phyloP scores from a whole-genome alignment of 345 rosid genomes.

The Syzygium jambos region DNA sequence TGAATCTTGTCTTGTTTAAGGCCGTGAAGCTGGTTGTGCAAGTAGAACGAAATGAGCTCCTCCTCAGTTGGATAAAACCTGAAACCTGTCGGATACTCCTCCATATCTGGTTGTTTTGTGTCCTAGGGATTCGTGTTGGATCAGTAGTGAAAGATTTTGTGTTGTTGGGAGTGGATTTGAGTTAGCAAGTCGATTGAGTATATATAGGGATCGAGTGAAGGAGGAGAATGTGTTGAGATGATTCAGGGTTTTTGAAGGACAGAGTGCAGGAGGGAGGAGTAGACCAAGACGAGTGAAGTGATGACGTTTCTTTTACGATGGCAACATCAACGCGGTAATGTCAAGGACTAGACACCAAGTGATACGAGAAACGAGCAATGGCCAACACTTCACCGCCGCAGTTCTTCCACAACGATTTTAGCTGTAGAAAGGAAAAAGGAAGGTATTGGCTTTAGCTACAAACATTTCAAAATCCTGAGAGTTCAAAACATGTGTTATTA shows the following conservation, averaged over 20 bases:
- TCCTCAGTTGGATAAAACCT: neutral
- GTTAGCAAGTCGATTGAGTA: neutral
- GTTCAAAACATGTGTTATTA: neutral
- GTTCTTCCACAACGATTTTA: neutral
- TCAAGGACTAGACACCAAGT: neutral
- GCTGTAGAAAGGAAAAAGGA: too few relatives aligned
- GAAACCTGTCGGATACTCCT: neutral
- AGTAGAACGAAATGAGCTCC: neutral
- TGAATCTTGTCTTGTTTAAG: neutral
- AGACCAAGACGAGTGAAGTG: neutral
- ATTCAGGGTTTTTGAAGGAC: neutral
- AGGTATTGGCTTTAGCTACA: too few relatives aligned
- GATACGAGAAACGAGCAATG: neutral
- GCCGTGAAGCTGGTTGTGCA: neutral
- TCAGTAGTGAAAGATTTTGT: conserved; percentile 9
- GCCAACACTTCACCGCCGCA: neutral
- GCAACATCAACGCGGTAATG: neutral
- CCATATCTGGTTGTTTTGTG: neutral
- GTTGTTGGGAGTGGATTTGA: neutral
- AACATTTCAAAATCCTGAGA: neutral
- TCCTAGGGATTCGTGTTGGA: neutral
- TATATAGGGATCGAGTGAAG: neutral
- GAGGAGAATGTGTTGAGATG: neutral
- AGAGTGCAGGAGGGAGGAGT: neutral
- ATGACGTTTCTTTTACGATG: neutral